phyloP scores from a whole-genome alignment of 176 grass and related monocot genomes.

The Musa schizocarpa region DNA sequence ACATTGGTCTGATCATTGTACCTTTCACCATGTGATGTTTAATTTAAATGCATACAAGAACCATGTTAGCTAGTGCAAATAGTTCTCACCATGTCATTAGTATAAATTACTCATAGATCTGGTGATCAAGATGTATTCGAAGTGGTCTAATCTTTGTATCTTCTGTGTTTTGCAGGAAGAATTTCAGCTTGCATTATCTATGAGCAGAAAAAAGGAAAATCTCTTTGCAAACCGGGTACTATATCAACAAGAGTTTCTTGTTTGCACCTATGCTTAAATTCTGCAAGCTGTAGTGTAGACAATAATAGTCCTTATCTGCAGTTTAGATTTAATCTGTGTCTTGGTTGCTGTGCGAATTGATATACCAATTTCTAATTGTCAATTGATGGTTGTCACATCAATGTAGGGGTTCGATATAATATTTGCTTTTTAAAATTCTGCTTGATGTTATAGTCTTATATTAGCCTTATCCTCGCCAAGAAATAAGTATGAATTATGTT shows the following conservation, averaged over 20 bases:
- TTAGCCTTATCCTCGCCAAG: too few species aligned
- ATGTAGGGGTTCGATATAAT: too few species aligned
- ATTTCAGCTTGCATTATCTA: conserved; percentile 92
- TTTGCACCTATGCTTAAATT: not conserved
- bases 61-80: not conserved
- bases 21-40: not conserved
- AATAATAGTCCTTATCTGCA: too few species aligned
- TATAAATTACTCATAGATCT: not conserved
- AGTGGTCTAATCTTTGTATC: not conserved
- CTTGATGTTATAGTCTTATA: too few species aligned
- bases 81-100: not conserved
- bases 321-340: too few species aligned
- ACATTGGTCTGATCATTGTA: not conserved
- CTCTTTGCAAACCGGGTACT: conserved; percentile 82
- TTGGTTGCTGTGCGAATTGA: too few species aligned
- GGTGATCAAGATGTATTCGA: not conserved
- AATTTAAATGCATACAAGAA: not conserved
- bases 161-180: conserved; percentile 52
- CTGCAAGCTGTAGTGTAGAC: too few species aligned
- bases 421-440: too few species aligned
- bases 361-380: too few species aligned
- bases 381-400: too few species aligned
- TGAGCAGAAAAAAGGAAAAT: conserved; percentile 87
- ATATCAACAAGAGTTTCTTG: not conserved
- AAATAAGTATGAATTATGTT: too few species aligned